Evolutionary conservation across 306 rosid species (phyloP).

Genomic region (Luffa acutangula): DNA sequence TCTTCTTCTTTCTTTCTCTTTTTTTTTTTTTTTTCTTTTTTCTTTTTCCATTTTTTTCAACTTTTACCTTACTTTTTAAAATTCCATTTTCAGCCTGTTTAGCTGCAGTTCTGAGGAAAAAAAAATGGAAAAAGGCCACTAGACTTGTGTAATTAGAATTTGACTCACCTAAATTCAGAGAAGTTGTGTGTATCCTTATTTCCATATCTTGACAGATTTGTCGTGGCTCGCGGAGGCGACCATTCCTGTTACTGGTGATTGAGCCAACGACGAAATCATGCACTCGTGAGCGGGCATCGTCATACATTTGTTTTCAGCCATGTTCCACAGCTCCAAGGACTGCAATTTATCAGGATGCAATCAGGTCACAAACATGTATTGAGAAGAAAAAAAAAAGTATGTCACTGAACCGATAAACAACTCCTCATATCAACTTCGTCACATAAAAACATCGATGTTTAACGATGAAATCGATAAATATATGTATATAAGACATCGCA

Average conservation of each 20-base stretch:
- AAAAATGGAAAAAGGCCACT: slow-evolving; percentile 10
- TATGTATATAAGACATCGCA: background rate
- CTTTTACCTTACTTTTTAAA: slow-evolving; percentile 5
- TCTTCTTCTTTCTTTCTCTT: background rate
- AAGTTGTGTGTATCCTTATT: slow-evolving; percentile 18
- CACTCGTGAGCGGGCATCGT: slow-evolving; percentile 66
- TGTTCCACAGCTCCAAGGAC: slow-evolving; percentile 86
- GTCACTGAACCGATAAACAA: background rate
- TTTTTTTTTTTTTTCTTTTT: no score
- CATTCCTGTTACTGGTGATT: slow-evolving; percentile 67
- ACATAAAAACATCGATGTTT: background rate
- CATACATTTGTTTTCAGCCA: slow-evolving; percentile 73
- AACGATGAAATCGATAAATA: no score
- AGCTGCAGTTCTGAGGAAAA: slow-evolving; percentile 2
- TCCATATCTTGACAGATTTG: slow-evolving; percentile 85
- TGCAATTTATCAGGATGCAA: slow-evolving; percentile 22
- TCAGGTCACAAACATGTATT: background rate
- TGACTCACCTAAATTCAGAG: slow-evolving; percentile 15
- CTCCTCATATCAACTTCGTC: background rate
- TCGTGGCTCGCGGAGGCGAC: slow-evolving; percentile 90
- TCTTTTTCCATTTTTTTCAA: background rate
- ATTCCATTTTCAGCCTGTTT: slow-evolving; percentile 12
- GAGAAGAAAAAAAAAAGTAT: background rate
- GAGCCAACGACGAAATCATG: slow-evolving; percentile 72
- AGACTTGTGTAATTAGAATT: slow-evolving; percentile 17